These are phyloP conservation scores for Botrytis fabae DNA, from an alignment of 2,329 filamentous ascomycete genomes.

Conservation along the genomic window DNA sequence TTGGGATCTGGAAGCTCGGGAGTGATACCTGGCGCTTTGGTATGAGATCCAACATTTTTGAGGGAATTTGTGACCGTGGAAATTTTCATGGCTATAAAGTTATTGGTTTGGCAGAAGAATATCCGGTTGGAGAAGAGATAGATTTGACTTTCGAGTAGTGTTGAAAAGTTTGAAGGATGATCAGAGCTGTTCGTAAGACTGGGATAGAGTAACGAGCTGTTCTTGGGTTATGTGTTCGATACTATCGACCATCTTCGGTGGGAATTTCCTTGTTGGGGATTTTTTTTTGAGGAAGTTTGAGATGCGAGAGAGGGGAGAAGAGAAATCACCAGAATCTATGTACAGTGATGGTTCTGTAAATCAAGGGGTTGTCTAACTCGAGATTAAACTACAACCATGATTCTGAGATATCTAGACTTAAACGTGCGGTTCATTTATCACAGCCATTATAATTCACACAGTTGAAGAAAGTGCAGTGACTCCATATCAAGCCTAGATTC, in stretches of 20 bases:
- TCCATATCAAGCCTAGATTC: not conserved
- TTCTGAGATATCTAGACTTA: not conserved
- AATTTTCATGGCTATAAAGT: fast-evolving
- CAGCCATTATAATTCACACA: not conserved
- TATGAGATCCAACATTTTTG: not conserved
- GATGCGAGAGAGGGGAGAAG: too few species aligned
- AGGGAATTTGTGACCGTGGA: not conserved
- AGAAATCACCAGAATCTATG: too few species aligned
- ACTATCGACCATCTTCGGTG: not conserved
- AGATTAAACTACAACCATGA: fast-evolving
- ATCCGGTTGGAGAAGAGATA: not conserved
- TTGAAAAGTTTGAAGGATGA: not conserved
- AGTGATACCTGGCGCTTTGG: too few species aligned
- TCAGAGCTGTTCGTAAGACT: too few species aligned
- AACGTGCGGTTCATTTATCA: not conserved
- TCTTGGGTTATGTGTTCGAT: not conserved
- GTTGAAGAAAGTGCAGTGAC: not conserved
- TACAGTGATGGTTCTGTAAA: not conserved
- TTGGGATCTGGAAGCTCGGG: not conserved
- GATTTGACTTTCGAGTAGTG: not conserved
- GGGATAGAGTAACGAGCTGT: too few species aligned
- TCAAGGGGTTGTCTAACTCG: not conserved
- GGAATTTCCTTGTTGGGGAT: too few species aligned
- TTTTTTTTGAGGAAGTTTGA: too few species aligned
- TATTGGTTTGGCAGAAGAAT: fast-evolving